Evolutionary conservation across 2,329 filamentous ascomycete genomes (phyloP).

Genomic region (Epichloe uncinata): DNA sequence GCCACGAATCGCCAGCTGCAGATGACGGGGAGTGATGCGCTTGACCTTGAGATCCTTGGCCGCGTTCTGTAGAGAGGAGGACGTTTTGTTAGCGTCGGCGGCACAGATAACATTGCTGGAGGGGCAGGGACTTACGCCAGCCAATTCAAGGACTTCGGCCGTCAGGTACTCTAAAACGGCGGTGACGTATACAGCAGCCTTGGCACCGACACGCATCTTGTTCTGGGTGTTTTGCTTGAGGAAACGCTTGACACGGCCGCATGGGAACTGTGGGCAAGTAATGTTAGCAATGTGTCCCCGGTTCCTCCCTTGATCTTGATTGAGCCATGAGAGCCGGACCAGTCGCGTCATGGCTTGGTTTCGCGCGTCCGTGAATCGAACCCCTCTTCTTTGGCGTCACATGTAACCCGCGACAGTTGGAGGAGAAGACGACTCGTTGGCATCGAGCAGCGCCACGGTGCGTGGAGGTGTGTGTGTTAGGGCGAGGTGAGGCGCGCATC

Average conservation of each 20-base stretch:
- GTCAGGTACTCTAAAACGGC: constrained; percentile 97
- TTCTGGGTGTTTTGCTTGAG: constrained; percentile 98
- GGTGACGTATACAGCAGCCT: constrained; percentile 96
- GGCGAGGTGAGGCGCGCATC: not conserved
- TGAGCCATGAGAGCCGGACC: not conserved
- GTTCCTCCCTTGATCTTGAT: not conserved
- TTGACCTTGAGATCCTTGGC: constrained; percentile 99
- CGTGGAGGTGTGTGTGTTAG: not conserved
- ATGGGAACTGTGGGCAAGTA: constrained; percentile 61
- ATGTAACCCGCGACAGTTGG: not conserved
- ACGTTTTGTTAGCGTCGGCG: not conserved
- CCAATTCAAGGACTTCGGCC: constrained; percentile 93
- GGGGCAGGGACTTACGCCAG: constrained; percentile 48
- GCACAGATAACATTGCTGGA: not conserved
- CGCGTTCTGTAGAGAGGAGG: constrained; percentile 50
- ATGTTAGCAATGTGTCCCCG: not conserved
- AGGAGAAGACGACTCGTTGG: not conserved
- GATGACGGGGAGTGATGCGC: constrained; percentile 94
- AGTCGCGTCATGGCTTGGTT: not conserved
- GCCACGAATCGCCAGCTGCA: constrained; percentile 95
- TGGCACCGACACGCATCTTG: constrained; percentile 98
- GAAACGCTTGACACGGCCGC: constrained; percentile 99
- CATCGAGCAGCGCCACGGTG: not conserved
- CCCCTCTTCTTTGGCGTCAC: not conserved
- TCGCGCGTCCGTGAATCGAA: not conserved